Evolutionary conservation across 2,329 filamentous ascomycete species (phyloP).

Genomic region (Magnaporthiopsis incrustans): DNA sequence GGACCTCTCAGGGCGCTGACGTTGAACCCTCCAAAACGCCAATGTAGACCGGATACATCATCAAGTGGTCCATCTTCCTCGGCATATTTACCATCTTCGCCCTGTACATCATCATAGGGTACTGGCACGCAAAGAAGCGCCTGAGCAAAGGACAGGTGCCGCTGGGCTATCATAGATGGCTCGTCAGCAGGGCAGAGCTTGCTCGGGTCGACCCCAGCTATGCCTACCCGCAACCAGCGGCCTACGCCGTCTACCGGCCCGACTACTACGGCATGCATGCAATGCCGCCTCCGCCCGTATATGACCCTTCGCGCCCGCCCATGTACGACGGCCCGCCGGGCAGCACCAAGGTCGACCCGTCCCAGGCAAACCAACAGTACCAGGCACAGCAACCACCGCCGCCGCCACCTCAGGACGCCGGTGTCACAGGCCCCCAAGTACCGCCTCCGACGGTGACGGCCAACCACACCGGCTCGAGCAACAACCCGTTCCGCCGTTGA

Average conservation of each 20-base stretch:
- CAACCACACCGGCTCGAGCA: slow-evolving; percentile 23
- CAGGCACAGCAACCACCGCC: not conserved
- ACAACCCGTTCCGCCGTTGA: slow-evolving; percentile 19
- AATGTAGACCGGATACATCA: slow-evolving; percentile 50
- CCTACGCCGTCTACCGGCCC: slow-evolving; percentile 32
- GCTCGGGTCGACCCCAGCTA: slow-evolving; percentile 41
- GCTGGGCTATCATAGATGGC: slow-evolving; percentile 59
- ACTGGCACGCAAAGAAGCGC: slow-evolving; percentile 60
- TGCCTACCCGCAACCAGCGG: slow-evolving; percentile 32
- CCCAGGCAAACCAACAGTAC: slow-evolving; percentile 24
- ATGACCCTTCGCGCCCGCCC: slow-evolving; percentile 48
- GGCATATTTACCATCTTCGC: slow-evolving; percentile 50
- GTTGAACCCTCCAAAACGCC: not conserved
- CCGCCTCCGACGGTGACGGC: slow-evolving; percentile 29
- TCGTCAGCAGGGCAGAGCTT: slow-evolving; percentile 39
- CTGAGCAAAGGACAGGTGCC: slow-evolving; percentile 58
- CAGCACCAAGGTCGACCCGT: slow-evolving; percentile 45
- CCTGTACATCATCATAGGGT: slow-evolving; percentile 58
- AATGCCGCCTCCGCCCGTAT: slow-evolving; percentile 47
- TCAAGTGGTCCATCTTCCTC: slow-evolving; percentile 66
- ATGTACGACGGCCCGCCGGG: slow-evolving; percentile 45
- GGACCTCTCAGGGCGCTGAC: not conserved
- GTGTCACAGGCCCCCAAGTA: slow-evolving; percentile 8
- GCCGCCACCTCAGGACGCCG: slow-evolving; percentile 1
- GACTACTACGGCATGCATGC: slow-evolving; percentile 40